These are phyloP conservation scores for Ceratobasidium sp. DNA, from an alignment of 1,284 basidiomycete species.

Conservation along the genomic window DNA sequence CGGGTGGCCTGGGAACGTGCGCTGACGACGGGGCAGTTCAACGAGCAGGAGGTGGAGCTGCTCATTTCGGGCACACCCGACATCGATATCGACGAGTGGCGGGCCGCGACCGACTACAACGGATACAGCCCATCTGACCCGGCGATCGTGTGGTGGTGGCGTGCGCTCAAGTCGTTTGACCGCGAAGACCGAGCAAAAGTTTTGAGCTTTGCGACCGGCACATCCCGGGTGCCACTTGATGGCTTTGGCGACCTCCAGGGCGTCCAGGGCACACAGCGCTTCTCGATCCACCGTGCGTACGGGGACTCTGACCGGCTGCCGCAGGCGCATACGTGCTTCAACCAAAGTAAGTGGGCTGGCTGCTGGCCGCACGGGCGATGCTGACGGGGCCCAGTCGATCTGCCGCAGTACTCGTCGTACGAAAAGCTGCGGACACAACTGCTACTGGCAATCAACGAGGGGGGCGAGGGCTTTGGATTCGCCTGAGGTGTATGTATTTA, in stretches of 20 bases:
- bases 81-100: slow-evolving; percentile 98
- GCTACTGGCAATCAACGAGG: slow-evolving; percentile 91
- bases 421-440: slow-evolving; percentile 92
- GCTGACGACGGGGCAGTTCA: slow-evolving; percentile 69
- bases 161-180: slow-evolving; percentile 96
- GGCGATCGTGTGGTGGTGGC: slow-evolving; percentile 99
- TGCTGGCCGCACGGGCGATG: neutral
- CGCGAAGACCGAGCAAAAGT: slow-evolving; percentile 97
- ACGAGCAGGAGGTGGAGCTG: slow-evolving; percentile 98
- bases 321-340: slow-evolving; percentile 87
- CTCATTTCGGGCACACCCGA: slow-evolving; percentile 98
- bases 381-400: slow-evolving; percentile 69
- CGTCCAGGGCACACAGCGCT: slow-evolving; percentile 93
- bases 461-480: slow-evolving; percentile 91
- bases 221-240: slow-evolving; percentile 92
- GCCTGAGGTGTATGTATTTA: slow-evolving; percentile 58
- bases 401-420: slow-evolving; percentile 91
- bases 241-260: slow-evolving; percentile 93
- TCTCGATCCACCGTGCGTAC: slow-evolving; percentile 95
- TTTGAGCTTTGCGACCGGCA: slow-evolving; percentile 95
- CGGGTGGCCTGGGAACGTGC: slow-evolving; percentile 4
- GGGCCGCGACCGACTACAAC: slow-evolving; percentile 92
- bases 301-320: slow-evolving; percentile 87
- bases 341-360: slow-evolving; percentile 50
- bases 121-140: slow-evolving; percentile 89